Conservation (phyloP, 169 alveolate genomes). For the Plasmodium adleri region DNA sequence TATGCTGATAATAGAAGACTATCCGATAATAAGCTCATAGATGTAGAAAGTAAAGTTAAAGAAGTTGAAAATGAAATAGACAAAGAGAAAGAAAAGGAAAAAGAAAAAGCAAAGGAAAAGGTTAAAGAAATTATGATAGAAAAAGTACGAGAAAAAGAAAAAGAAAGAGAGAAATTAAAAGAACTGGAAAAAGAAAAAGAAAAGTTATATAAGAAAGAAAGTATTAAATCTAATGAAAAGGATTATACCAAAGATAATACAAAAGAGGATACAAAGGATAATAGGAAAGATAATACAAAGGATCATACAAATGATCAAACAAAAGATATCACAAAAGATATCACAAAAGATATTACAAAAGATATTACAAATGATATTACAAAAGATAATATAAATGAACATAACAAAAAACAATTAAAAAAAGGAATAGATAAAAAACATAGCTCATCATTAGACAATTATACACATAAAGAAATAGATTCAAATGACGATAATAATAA, state of each 20-base stretch:
- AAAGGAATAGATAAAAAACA: neutral
- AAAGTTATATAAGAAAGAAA: too few relatives aligned
- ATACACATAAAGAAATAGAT: slow-evolving; percentile 9
- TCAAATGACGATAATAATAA: slow-evolving; percentile 28
- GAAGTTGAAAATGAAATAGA: neutral
- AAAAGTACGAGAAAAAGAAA: slow-evolving; percentile 8
- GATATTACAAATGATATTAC: neutral
- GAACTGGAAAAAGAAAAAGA: neutral
- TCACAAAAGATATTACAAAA: too few relatives aligned
- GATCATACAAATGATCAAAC: too few relatives aligned
- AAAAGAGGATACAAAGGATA: neutral
- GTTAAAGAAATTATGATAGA: slow-evolving; percentile 20
- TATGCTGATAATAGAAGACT: neutral
- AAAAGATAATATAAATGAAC: neutral
- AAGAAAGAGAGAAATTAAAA: neutral
- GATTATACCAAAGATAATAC: neutral
- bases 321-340: too few relatives aligned
- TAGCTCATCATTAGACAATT: neutral
- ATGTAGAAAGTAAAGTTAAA: neutral
- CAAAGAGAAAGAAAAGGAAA: slow-evolving; percentile 11
- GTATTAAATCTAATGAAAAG: too few relatives aligned
- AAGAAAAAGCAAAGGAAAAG: slow-evolving; percentile 18
- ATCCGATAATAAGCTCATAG: neutral
- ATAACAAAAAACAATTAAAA: neutral
- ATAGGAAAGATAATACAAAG: too few relatives aligned